A percentile compares a stretch with the other conserved stretches of the same genome.
Conservation (phyloP, 805 yeast genomes). For the Barnettozyma vustinii region DNA sequence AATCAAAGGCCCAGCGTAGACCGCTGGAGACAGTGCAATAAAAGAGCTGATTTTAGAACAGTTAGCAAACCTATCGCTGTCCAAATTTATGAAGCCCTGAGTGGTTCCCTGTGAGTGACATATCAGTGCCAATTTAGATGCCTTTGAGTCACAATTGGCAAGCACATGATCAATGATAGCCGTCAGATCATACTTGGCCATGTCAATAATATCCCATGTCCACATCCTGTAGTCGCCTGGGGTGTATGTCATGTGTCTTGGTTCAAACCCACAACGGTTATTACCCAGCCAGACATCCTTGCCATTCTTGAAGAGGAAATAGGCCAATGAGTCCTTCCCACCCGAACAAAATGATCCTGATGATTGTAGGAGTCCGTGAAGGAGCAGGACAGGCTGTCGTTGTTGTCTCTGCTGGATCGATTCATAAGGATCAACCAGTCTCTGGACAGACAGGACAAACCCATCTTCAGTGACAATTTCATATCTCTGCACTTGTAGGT, state of each 20-base stretch:
- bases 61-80: constrained; percentile 39
- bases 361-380: constrained; percentile 87
- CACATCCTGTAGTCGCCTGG: constrained; percentile 55
- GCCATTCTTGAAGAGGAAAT: constrained; percentile 46
- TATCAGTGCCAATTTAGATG: constrained; percentile 49
- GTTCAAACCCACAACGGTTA: constrained; percentile 80
- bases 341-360: constrained; percentile 80
- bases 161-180: constrained; percentile 61
- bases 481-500: constrained; percentile 53
- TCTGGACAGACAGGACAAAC: constrained; percentile 59
- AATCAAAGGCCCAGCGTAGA: constrained; percentile 76
- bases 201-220: constrained; percentile 90
- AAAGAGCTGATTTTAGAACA: constrained; percentile 59
- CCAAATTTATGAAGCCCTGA: constrained; percentile 68
- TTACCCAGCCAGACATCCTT: constrained; percentile 91
- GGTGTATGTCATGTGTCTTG: constrained; percentile 51
- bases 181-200: constrained; percentile 76
- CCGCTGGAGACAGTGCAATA: constrained; percentile 84
- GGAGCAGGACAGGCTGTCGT: constrained; percentile 60
- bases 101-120: constrained; percentile 96
- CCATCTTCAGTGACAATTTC: constrained; percentile 76
- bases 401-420: constrained; percentile 21
- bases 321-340: constrained; percentile 77
- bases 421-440: constrained; percentile 46
- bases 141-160: constrained; percentile 26